These are phyloP conservation scores for Apiotrichum domesticum DNA, from an alignment of 1,284 basidiomycete genomes.

Conservation along the genomic window DNA sequence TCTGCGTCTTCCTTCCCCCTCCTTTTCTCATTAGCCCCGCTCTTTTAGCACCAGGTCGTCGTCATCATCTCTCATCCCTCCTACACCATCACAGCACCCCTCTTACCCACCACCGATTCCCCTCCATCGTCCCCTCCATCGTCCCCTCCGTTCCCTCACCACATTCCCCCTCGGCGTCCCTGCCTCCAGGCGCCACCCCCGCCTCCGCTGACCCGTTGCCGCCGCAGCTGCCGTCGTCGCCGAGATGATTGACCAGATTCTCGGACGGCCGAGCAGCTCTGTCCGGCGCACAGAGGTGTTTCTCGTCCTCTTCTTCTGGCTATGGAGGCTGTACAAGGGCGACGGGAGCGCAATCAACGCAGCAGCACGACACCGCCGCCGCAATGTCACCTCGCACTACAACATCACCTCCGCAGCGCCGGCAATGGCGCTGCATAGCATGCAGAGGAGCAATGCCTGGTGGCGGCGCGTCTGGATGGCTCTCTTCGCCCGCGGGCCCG, in stretches of 20 bases:
- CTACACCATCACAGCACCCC: no score
- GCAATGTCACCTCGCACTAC: neutral
- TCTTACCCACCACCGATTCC: neutral
- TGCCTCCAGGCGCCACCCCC: neutral
- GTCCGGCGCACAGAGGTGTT: conserved; percentile 75
- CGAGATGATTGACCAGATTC: conserved; percentile 73
- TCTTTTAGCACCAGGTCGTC: neutral
- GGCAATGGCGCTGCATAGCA: neutral
- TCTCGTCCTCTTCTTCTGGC: conserved; percentile 83
- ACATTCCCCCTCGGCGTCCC: no score
- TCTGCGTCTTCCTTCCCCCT: neutral
- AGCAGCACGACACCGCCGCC: neutral
- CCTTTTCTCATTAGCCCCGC: no score
- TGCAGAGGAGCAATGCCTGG: conserved; percentile 2
- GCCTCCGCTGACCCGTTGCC: neutral
- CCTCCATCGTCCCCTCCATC: neutral
- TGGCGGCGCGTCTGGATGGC: conserved; percentile 26
- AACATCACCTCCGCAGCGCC: neutral
- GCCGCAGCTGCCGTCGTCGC: neutral
- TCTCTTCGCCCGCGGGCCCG: conserved; percentile 28
- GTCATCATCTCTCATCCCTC: neutral
- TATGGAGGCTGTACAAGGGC: conserved; percentile 68
- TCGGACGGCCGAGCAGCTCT: conserved; percentile 66
- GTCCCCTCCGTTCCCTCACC: neutral
- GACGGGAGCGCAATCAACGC: conserved; percentile 53